These are phyloP conservation scores for Coleophoma eucalyptorum DNA, from an alignment of 2,329 filamentous ascomycete genomes.

Conservation along the genomic window DNA sequence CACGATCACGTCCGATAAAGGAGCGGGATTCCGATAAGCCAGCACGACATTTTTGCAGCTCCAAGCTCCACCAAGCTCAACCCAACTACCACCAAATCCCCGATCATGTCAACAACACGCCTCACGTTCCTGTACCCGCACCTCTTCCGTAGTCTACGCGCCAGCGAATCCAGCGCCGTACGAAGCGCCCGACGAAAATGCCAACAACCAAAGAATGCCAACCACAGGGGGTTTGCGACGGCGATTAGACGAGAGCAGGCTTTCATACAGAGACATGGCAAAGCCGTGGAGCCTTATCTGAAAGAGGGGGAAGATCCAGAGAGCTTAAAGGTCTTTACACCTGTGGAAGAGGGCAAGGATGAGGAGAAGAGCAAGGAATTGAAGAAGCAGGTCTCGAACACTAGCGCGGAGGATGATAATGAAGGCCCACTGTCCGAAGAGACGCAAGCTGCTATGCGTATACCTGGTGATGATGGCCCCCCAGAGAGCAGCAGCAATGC, in stretches of 20 bases:
- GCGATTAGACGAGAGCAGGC: slow-evolving; percentile 33
- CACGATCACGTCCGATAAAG: not conserved
- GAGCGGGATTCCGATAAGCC: not conserved
- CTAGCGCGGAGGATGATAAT: slow-evolving; percentile 6
- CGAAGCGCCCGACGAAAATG: slow-evolving; percentile 27
- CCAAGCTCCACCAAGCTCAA: not conserved
- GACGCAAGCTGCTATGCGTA: slow-evolving; percentile 14
- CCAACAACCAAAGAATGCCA: slow-evolving; percentile 10
- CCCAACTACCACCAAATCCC: slow-evolving; percentile 1
- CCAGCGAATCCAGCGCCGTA: slow-evolving; percentile 34
- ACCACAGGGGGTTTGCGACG: slow-evolving; percentile 30
- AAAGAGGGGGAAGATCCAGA: slow-evolving; percentile 23
- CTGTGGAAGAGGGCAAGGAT: slow-evolving; percentile 7
- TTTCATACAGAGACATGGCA: slow-evolving; percentile 55
- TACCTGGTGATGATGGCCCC: slow-evolving; percentile 16
- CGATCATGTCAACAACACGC: slow-evolving; percentile 54
- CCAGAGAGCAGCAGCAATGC: slow-evolving; percentile 3
- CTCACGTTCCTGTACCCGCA: slow-evolving; percentile 68
- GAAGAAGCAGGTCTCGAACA: slow-evolving; percentile 2
- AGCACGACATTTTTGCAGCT: not conserved
- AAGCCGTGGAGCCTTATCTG: slow-evolving; percentile 52
- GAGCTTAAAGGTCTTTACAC: slow-evolving; percentile 10
- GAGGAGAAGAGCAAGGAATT: slow-evolving; percentile 5
- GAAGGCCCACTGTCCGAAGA: slow-evolving; percentile 21
- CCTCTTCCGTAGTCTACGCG: slow-evolving; percentile 52